These are phyloP conservation scores for Brasenia schreberi DNA, from an alignment of 164 flowering plant species.

Conservation along the genomic window DNA sequence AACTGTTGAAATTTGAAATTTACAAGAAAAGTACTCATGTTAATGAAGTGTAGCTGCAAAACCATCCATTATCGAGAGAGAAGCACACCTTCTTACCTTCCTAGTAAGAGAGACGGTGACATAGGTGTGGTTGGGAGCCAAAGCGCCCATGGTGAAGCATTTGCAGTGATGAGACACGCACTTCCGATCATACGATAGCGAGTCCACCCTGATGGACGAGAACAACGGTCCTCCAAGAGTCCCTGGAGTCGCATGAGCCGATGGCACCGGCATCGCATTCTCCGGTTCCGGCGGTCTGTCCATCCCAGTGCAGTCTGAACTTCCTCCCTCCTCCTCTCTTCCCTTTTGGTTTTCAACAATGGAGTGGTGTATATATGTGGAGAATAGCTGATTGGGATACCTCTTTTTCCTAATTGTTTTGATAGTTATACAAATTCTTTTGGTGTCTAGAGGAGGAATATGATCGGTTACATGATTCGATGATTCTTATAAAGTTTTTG, in stretches of 20 bases:
- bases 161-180: neutral
- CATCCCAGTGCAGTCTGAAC: neutral
- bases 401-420: conserved; percentile 6
- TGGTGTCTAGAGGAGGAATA: neutral
- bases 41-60: too few species aligned
- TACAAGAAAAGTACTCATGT: too few species aligned
- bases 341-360: conserved; percentile 6
- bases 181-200: neutral
- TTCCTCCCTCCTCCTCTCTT: conserved; percentile 1
- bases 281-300: conserved; percentile 30
- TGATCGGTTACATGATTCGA: conserved; percentile 22
- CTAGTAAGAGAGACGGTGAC: neutral
- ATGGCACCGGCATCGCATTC: conserved; percentile 10
- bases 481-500: conserved; percentile 18
- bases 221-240: conserved; percentile 69
- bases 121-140: neutral
- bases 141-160: neutral
- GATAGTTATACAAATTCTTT: conserved; percentile 13
- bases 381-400: neutral
- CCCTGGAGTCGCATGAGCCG: conserved; percentile 75
- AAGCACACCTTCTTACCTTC: neutral
- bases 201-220: conserved; percentile 5
- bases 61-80: too few species aligned
- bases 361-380: neutral
- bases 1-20: too few species aligned